A percentile compares a stretch with the other conserved stretches of the same genome.
These are phyloP conservation scores for Plasmodium yoelii DNA, from an alignment of 169 alveolate genomes.

Conservation along the genomic window DNA sequence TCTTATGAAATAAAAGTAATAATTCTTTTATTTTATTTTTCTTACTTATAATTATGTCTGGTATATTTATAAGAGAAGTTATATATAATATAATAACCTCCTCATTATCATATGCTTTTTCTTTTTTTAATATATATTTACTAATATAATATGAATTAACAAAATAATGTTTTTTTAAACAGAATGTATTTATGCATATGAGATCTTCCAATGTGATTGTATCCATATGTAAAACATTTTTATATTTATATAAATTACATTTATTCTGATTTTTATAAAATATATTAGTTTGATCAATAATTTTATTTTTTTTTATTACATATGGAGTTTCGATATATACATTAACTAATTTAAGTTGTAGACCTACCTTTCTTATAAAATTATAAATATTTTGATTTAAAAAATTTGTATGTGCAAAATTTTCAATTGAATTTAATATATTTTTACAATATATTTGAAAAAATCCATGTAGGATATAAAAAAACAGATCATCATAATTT, in stretches of 20 bases:
- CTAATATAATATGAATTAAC: constrained; percentile 32
- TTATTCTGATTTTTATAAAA: background rate
- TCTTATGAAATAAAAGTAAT: constrained; percentile 15
- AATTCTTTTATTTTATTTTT: constrained; percentile 19
- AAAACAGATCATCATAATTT: constrained; percentile 20
- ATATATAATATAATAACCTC: constrained; percentile 23
- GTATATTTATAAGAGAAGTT: constrained; percentile 21
- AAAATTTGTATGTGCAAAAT: background rate
- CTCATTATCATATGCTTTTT: constrained; percentile 20
- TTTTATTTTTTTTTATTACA: background rate
- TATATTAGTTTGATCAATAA: background rate
- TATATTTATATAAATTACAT: background rate
- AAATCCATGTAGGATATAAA: background rate
- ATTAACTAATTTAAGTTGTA: constrained; percentile 9
- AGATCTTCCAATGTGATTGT: constrained; percentile 20
- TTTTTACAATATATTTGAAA: constrained; percentile 7
- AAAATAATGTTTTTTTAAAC: constrained; percentile 22
- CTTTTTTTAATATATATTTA: constrained; percentile 11
- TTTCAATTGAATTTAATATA: background rate
- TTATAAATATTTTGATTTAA: constrained; percentile 9
- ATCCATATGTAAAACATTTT: background rate
- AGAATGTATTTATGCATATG: constrained; percentile 9
- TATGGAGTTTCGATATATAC: background rate
- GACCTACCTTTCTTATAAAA: constrained; percentile 2
- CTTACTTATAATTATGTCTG: background rate